Conservation (phyloP, 148 eudicot species). For the Rhododendron ferrugineum region DNA sequence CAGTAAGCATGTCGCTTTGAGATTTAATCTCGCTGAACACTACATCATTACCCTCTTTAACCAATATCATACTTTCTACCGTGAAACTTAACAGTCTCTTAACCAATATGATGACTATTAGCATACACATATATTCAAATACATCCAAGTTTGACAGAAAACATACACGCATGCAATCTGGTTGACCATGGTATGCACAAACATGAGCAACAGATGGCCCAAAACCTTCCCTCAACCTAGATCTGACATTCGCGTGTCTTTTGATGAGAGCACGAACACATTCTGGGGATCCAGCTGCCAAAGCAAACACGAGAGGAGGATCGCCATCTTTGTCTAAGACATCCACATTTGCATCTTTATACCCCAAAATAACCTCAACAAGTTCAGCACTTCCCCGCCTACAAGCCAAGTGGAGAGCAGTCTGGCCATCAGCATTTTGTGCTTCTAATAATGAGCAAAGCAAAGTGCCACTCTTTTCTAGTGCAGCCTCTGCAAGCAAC, state of each 20-base stretch:
- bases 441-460: slow-evolving; percentile 68
- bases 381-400: slow-evolving; percentile 83
- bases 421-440: slow-evolving; percentile 84
- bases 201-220: slow-evolving; percentile 89
- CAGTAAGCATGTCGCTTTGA: not conserved
- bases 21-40: not conserved
- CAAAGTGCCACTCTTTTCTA: slow-evolving; percentile 41
- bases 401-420: slow-evolving; percentile 95
- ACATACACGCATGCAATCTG: slow-evolving; percentile 93
- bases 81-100: not conserved
- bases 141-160: slow-evolving; percentile 1
- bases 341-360: slow-evolving; percentile 69
- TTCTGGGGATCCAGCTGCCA: slow-evolving; percentile 96
- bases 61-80: not conserved
- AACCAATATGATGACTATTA: not conserved
- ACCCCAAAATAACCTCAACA: slow-evolving; percentile 72
- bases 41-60: not conserved
- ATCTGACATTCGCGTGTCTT: slow-evolving; percentile 60
- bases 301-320: slow-evolving; percentile 87
- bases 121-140: not conserved
- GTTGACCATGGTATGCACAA: slow-evolving; percentile 94
- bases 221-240: slow-evolving; percentile 66
- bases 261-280: slow-evolving; percentile 76
- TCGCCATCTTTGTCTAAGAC: slow-evolving; percentile 89
- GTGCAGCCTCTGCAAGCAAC: slow-evolving; percentile 56